Conservation (phyloP, 2,329 filamentous ascomycete species). For the Phialocephala sp. region DNA sequence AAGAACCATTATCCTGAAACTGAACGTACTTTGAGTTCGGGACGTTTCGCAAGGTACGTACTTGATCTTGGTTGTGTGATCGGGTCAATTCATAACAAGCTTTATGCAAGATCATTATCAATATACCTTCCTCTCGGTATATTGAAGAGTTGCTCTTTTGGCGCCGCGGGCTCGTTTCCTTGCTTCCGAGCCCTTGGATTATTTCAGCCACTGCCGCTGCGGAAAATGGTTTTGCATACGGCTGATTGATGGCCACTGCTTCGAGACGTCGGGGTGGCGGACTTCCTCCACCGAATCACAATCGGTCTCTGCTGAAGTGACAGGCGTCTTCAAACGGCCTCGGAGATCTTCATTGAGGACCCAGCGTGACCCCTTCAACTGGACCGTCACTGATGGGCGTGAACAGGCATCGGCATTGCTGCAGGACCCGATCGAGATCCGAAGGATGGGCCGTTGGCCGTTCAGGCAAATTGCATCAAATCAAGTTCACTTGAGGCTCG, state of each 20-base stretch:
- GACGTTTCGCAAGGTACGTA: no score
- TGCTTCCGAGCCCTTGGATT: background rate
- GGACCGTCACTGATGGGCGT: background rate
- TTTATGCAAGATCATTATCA: no score
- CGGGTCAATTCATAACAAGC: no score
- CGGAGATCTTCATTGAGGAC: background rate
- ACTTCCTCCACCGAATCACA: conserved; percentile 8
- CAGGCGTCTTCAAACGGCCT: background rate
- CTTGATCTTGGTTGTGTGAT: no score
- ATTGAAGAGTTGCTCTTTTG: background rate
- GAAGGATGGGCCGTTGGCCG: background rate
- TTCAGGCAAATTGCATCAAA: conserved; percentile 3
- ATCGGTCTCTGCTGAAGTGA: background rate
- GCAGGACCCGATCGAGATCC: background rate
- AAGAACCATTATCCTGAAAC: no score
- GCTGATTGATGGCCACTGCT: background rate
- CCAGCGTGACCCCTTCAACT: background rate
- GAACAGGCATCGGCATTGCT: conserved; percentile 1
- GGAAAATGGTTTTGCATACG: background rate
- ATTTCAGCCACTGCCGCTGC: conserved; percentile 7
- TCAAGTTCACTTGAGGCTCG: background rate
- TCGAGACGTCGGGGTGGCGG: background rate
- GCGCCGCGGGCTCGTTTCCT: background rate
- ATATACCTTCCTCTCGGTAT: no score
- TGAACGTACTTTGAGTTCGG: no score